phyloP scores from a whole-genome alignment of 2,329 filamentous ascomycete genomes.

The Chrysoporthe puriensis region DNA sequence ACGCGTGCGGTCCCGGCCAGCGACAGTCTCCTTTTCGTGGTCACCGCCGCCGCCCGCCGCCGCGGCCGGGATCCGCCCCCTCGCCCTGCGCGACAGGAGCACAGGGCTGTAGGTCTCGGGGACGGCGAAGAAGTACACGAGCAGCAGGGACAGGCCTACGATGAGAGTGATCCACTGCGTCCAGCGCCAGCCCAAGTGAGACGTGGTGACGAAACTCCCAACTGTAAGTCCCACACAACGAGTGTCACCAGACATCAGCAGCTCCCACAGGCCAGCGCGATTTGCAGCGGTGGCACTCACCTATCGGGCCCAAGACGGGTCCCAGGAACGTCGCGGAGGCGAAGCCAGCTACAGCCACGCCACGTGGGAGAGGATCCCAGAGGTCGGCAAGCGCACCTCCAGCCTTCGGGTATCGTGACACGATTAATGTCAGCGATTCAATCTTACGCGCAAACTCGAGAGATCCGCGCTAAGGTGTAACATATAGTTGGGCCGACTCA shows the following conservation, averaged over 20 bases:
- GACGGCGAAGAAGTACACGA: not conserved
- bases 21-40: not conserved
- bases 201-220: slow-evolving; percentile 1
- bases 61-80: not conserved
- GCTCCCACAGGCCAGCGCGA: not conserved
- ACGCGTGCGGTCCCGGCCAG: slow-evolving; percentile 25
- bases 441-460: not conserved
- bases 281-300: not conserved
- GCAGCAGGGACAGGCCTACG: not conserved
- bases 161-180: slow-evolving; percentile 8
- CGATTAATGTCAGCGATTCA: not conserved
- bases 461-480: too few relatives aligned
- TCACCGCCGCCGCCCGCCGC: not conserved
- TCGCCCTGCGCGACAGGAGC: not conserved
- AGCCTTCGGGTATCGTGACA: not conserved
- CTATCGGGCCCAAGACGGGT: slow-evolving; percentile 5
- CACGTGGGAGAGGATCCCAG: slow-evolving; percentile 15
- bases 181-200: slow-evolving; percentile 13
- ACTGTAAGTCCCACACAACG: not conserved
- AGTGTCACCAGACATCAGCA: not conserved
- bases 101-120: slow-evolving; percentile 13
- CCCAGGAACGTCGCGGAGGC: slow-evolving; percentile 4
- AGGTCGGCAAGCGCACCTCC: slow-evolving; percentile 9
- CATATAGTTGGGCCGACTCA: not conserved
- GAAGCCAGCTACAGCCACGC: slow-evolving; percentile 11